phyloP scores from a whole-genome alignment of 768 basidiomycete genomes.

The Dentipellis sp. region DNA sequence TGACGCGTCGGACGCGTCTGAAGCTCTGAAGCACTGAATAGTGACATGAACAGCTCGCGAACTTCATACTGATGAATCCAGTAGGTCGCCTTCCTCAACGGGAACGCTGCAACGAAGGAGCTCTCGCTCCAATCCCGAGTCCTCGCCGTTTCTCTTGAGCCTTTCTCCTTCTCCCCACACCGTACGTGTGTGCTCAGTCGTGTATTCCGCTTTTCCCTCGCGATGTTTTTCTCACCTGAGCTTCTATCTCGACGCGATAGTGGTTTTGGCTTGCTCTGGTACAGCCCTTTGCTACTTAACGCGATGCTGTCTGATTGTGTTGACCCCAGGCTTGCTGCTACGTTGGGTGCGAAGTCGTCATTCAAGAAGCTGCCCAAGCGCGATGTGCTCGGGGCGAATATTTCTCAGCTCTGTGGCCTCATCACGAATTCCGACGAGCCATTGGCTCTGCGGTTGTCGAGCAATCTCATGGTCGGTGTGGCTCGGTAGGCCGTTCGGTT shows the following conservation, averaged over 20 bases:
- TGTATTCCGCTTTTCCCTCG: not conserved
- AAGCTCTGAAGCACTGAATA: no score
- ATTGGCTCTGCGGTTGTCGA: slow-evolving; percentile 77
- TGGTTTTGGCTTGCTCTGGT: slow-evolving; percentile 88
- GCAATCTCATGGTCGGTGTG: slow-evolving; percentile 84
- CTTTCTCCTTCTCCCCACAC: no score
- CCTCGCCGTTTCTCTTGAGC: no score
- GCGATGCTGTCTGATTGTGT: not conserved
- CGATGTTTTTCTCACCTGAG: slow-evolving; percentile 63
- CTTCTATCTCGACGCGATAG: slow-evolving; percentile 74
- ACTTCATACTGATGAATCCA: no score
- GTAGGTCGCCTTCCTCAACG: no score
- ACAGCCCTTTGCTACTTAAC: slow-evolving; percentile 2
- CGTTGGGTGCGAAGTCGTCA: slow-evolving; percentile 78
- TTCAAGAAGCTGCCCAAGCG: slow-evolving; percentile 78
- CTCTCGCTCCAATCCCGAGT: no score
- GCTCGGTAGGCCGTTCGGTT: slow-evolving; percentile 45
- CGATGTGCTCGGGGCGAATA: slow-evolving; percentile 80
- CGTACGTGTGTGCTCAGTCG: no score
- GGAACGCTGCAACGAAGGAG: no score
- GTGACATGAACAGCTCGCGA: no score
- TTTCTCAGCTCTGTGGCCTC: slow-evolving; percentile 68
- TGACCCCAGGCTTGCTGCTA: slow-evolving; percentile 66
- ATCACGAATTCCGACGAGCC: slow-evolving; percentile 82
- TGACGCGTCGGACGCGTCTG: no score